Evolutionary conservation across 805 yeast genomes (phyloP), one percentile per base, ranked within the genome.

Genomic region (Kluyveromyces lactis): DNA sequence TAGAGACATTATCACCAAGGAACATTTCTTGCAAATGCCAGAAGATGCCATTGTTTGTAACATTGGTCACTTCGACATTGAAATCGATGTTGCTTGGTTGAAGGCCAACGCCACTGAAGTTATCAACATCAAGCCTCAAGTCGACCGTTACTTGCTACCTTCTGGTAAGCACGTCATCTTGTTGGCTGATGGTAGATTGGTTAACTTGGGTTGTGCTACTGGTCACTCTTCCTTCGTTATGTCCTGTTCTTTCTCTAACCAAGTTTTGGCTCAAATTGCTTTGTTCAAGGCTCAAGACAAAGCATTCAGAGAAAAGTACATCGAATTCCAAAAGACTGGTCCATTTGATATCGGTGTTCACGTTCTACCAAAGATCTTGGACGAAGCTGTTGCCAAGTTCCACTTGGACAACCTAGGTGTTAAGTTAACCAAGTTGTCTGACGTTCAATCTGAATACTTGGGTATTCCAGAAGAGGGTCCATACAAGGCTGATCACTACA

Each of bases 221-320:
- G 98, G 98, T 66, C 98, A 90, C 79, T 84, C 97, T 38, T 86
- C 97, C 31, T 90, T 90, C 66, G 98, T 90, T 63, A 90, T 90
- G 98, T 87, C 97, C 49, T 92, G 97, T 75, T 92, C 97, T 41
- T 90, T 90, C 95, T 86, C 97, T 59, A 90, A 90, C 85, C 98
- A 90, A 77, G 97, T 90, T 51, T 77, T 90, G 66, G 98, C 98
- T 58, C 98, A 90, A 76, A 90, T 89, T 62, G 97, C 97, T 60
- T 74, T 89, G 66, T 90, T 75, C 94, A 90, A 87, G 70, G 79
- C 94, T 60, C 62, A 81, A 49, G 87, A 90, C 72, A 71, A 66
- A 45, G 78, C 63, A 49, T 90, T 92, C 86, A 82, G 84, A 71
- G 57, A 74, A 50, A 67, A 80, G 66, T 81, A 69, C 71, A 81